These are phyloP conservation scores for Excoecaria agallocha DNA, from an alignment of 345 rosid genomes.

Conservation along the genomic window DNA sequence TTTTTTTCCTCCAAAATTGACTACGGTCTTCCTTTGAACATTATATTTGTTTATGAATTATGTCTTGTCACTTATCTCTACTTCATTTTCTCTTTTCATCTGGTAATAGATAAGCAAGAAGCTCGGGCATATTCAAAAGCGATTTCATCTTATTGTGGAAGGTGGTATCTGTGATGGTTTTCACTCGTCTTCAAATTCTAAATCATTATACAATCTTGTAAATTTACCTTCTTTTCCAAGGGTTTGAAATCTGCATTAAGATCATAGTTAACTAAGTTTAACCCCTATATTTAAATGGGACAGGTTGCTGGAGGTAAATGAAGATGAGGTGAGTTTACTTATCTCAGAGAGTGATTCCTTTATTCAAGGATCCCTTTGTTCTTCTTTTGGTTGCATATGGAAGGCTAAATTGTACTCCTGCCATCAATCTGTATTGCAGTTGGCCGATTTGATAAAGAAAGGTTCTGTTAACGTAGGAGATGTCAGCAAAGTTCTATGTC, in stretches of 20 bases:
- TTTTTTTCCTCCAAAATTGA: background rate
- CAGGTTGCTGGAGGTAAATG: constrained; percentile 88
- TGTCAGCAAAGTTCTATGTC: constrained; percentile 71
- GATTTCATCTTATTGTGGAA: constrained; percentile 88
- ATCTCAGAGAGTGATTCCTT: constrained; percentile 9
- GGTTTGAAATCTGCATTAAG: background rate
- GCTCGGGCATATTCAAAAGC: constrained; percentile 84
- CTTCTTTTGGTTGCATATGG: background rate
- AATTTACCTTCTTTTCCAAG: background rate
- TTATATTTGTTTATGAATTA: constrained; percentile 4
- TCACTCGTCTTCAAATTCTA: background rate
- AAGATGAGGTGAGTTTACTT: constrained; percentile 69
- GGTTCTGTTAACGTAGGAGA: constrained; percentile 70
- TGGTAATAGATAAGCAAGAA: constrained; percentile 71
- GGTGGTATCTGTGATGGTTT: constrained; percentile 43
- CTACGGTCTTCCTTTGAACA: background rate
- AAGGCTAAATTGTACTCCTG: background rate
- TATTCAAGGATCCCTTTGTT: background rate
- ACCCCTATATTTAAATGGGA: constrained; percentile 17
- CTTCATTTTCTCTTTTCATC: constrained; percentile 16
- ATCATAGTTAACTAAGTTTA: constrained; percentile 4
- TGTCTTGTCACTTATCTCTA: constrained; percentile 4
- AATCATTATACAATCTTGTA: background rate
- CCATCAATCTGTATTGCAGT: constrained; percentile 39
- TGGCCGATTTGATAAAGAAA: constrained; percentile 66